phyloP scores from a whole-genome alignment of 2,329 filamentous ascomycete genomes.

The Cryphonectria japonica region DNA sequence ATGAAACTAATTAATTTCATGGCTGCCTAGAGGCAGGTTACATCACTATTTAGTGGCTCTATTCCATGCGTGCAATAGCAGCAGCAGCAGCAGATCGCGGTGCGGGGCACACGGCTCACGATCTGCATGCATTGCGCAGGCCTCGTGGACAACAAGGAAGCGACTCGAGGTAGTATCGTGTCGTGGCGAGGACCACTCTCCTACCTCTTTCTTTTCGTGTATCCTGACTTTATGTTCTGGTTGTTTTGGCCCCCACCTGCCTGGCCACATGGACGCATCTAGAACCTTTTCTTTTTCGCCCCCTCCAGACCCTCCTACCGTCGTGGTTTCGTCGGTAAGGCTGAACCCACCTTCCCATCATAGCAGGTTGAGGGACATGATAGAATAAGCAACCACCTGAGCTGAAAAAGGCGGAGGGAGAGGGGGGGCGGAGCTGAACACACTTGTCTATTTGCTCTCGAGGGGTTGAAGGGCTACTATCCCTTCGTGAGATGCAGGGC shows the following conservation, averaged over 20 bases:
- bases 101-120: background rate
- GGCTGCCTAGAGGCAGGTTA: background rate
- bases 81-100: background rate
- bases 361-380: background rate
- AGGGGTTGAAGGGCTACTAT: background rate
- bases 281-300: background rate
- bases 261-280: background rate
- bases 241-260: background rate
- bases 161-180: background rate
- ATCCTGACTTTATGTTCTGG: background rate
- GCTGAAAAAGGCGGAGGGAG: background rate
- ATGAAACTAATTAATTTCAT: background rate
- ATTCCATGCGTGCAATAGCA: background rate
- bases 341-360: background rate
- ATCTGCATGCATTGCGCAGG: background rate
- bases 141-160: background rate
- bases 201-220: background rate
- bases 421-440: too few species aligned
- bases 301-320: background rate
- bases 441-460: too few species aligned
- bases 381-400: background rate
- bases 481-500: background rate
- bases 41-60: background rate
- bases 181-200: background rate
- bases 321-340: background rate